A percentile compares a stretch with the other conserved stretches of the same genome.
These are phyloP conservation scores for Backusella luteola DNA, from an alignment of 192 early-diverging fungal species.

Conservation along the genomic window DNA sequence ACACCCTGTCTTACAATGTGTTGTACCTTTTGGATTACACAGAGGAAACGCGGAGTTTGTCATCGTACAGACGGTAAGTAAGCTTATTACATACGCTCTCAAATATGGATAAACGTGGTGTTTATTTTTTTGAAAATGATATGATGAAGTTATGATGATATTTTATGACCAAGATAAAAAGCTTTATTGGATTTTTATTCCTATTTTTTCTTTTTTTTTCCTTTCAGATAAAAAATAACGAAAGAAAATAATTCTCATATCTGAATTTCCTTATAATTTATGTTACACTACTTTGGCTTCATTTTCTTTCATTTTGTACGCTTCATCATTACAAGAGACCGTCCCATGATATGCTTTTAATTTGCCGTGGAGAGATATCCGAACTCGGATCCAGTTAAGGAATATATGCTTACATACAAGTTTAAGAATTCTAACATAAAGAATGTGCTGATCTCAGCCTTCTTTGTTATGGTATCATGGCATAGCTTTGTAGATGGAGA, in stretches of 20 bases:
- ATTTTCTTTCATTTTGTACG: slow-evolving; percentile 3
- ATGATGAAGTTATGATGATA: neutral
- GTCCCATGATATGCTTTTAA: slow-evolving; percentile 7
- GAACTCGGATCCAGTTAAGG: neutral
- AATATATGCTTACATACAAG: neutral
- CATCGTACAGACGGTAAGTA: neutral
- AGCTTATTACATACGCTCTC: neutral
- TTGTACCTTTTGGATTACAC: neutral
- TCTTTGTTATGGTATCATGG: neutral
- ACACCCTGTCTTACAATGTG: neutral
- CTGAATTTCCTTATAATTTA: neutral
- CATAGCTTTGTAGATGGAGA: neutral
- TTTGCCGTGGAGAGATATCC: neutral
- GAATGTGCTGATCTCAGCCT: neutral
- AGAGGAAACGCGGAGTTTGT: neutral
- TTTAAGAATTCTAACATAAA: neutral
- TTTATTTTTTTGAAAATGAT: neutral
- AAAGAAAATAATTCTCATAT: neutral
- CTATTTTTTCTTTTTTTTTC: neutral
- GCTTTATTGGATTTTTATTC: no score
- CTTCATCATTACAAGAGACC: neutral
- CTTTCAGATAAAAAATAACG: neutral
- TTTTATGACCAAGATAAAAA: neutral
- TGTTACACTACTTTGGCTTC: neutral
- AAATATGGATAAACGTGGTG: neutral